phyloP scores from a whole-genome alignment of 768 basidiomycete species.

The Nidula microcarpa region DNA sequence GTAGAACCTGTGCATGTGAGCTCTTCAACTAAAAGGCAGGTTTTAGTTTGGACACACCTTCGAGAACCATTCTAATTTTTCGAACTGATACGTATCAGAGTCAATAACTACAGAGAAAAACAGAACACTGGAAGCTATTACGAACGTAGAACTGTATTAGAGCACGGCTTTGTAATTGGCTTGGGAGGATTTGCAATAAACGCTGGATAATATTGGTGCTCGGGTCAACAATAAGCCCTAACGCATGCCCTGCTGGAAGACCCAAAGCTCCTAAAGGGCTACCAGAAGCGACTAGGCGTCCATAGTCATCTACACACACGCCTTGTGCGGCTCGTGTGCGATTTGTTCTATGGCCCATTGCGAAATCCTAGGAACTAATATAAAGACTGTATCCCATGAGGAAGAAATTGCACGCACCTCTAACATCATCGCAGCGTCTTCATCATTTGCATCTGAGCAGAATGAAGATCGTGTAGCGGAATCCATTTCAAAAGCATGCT shows the following conservation, averaged over 20 bases:
- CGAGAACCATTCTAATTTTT: slow-evolving; percentile 6
- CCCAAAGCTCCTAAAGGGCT: neutral
- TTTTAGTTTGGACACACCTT: slow-evolving; percentile 2
- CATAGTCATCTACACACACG: too few species aligned
- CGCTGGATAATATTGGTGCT: slow-evolving; percentile 11
- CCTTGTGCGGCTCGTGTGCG: too few species aligned
- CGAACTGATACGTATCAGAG: neutral
- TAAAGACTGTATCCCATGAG: neutral
- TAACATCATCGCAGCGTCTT: slow-evolving; percentile 22
- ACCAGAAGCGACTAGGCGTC: too few species aligned
- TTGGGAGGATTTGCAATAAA: slow-evolving; percentile 12
- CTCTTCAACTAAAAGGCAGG: neutral
- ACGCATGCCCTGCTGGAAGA: slow-evolving; percentile 13
- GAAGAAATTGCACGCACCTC: slow-evolving; percentile 9
- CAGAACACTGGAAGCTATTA: neutral
- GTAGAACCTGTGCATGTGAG: slow-evolving; percentile 10
- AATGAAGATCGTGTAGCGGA: slow-evolving; percentile 8
- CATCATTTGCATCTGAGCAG: slow-evolving; percentile 13
- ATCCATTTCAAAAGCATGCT: slow-evolving; percentile 8
- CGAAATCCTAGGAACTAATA: too few species aligned
- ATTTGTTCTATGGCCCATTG: too few species aligned
- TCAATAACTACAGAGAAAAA: slow-evolving; percentile 2
- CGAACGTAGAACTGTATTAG: slow-evolving; percentile 18
- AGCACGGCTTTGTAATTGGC: slow-evolving; percentile 6
- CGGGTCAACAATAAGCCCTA: slow-evolving; percentile 15